A percentile compares a stretch with the other conserved stretches of the same genome.
These are phyloP conservation scores for Malus hybrid DNA, from an alignment of 331 rosid species.

Conservation along the genomic window DNA sequence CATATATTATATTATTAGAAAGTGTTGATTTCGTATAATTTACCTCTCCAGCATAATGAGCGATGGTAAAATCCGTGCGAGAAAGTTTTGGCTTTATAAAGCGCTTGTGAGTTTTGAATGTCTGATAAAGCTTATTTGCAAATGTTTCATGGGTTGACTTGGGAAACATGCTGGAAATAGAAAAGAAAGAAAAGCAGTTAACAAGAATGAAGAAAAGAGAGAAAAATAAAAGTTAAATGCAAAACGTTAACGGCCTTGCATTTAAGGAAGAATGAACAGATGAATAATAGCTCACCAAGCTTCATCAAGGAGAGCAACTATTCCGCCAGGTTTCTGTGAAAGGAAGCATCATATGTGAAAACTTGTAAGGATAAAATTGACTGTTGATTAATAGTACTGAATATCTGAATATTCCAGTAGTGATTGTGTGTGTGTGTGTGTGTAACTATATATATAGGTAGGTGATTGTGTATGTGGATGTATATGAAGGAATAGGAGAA, in stretches of 20 bases:
- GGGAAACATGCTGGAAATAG: slow-evolving; percentile 86
- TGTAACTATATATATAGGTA: too few species aligned
- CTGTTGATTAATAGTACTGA: background rate
- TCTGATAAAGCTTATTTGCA: slow-evolving; percentile 94
- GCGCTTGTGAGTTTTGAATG: slow-evolving; percentile 87
- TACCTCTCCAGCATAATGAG: slow-evolving; percentile 99
- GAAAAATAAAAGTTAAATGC: background rate
- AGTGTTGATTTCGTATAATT: slow-evolving; percentile 9
- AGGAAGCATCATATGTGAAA: slow-evolving; percentile 9
- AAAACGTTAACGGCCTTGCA: slow-evolving; percentile 6
- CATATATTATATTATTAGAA: slow-evolving; percentile 5
- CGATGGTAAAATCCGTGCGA: slow-evolving; percentile 79
- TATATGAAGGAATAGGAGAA: slow-evolving; percentile 15
- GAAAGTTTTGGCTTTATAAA: slow-evolving; percentile 94
- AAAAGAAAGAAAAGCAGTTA: background rate
- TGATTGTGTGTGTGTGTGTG: too few species aligned
- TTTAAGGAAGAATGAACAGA: background rate
- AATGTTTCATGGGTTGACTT: slow-evolving; percentile 99
- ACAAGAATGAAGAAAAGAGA: slow-evolving; percentile 23
- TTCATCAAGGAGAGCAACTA: slow-evolving; percentile 95
- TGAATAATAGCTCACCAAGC: slow-evolving; percentile 69
- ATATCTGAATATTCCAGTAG: background rate
- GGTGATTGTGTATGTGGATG: background rate
- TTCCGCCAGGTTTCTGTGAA: slow-evolving; percentile 98
- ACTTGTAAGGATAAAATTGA: background rate